Conservation (phyloP, 2,329 filamentous ascomycete genomes). For the Dactylella cylindrospora region DNA sequence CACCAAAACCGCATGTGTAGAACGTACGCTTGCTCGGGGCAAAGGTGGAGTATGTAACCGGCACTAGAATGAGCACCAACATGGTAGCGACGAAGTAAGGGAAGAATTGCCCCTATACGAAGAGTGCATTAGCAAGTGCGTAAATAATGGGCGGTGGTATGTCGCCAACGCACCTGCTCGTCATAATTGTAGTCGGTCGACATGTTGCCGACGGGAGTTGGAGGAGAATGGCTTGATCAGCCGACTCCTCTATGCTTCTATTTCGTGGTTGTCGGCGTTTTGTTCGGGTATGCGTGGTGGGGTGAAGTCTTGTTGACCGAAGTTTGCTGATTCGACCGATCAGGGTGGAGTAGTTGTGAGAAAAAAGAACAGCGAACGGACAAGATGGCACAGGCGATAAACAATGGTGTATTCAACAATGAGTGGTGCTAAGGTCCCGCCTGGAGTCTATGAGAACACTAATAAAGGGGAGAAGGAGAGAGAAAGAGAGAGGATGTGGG, state of each 20-base stretch:
- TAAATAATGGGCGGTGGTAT: not conserved
- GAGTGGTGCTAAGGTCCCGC: too few relatives aligned
- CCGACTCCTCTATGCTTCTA: slow-evolving; percentile 32
- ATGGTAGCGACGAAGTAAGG: slow-evolving; percentile 97
- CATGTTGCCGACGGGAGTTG: slow-evolving; percentile 60
- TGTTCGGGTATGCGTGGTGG: slow-evolving; percentile 29
- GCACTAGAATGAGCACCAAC: slow-evolving; percentile 80
- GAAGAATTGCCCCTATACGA: slow-evolving; percentile 83
- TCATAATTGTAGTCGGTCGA: slow-evolving; percentile 98
- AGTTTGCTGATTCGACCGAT: slow-evolving; percentile 12
- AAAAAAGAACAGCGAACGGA: slow-evolving; percentile 7
- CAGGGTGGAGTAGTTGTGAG: slow-evolving; percentile 11
- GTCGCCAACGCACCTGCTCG: slow-evolving; percentile 69
- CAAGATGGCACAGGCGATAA: slow-evolving; percentile 2
- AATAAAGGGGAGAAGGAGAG: not conserved
- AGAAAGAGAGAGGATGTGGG: slow-evolving; percentile 10
- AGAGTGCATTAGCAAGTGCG: slow-evolving; percentile 32
- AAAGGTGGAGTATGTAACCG: slow-evolving; percentile 84
- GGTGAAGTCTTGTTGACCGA: slow-evolving; percentile 13
- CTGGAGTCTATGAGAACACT: not conserved
- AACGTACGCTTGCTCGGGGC: slow-evolving; percentile 68
- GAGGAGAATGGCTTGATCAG: slow-evolving; percentile 31
- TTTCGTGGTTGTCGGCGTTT: slow-evolving; percentile 14
- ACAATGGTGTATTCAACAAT: too few relatives aligned
- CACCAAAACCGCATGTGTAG: slow-evolving; percentile 5